A percentile compares a stretch with the other conserved stretches of the same genome.
phyloP scores from a whole-genome alignment of 176 grass and related monocot genomes.

The Aegilops speltoides region DNA sequence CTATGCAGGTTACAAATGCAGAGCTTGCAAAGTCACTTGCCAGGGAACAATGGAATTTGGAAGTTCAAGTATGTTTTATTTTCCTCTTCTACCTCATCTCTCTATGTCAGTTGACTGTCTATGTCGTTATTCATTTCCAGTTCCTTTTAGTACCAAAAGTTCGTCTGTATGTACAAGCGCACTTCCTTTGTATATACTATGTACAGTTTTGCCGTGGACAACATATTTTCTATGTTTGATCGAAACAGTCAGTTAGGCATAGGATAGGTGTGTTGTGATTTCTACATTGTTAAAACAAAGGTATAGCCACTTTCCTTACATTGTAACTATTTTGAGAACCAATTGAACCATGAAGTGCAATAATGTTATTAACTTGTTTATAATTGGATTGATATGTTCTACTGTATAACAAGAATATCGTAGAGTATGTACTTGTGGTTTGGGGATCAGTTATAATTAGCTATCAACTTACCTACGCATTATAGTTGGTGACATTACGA shows the following conservation, averaged over 20 bases:
- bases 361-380: background rate
- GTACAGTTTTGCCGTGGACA: background rate
- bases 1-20: slow-evolving; percentile 69
- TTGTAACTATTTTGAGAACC: background rate
- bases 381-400: background rate
- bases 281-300: background rate
- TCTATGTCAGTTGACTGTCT: background rate
- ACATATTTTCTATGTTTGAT: background rate
- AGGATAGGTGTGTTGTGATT: background rate
- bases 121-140: background rate
- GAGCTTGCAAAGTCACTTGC: slow-evolving; percentile 87
- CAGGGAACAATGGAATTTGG: slow-evolving; percentile 71
- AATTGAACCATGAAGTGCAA: background rate
- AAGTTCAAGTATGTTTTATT: slow-evolving; percentile 67
- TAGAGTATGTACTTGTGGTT: background rate
- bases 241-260: background rate
- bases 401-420: background rate
- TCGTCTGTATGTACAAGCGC: background rate
- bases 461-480: background rate
- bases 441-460: background rate
- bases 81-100: slow-evolving; percentile 11
- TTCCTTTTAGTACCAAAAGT: background rate
- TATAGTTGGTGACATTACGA: background rate
- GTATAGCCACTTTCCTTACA: background rate
- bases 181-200: background rate